Conservation (phyloP, 1,284 basidiomycete genomes). For the Leccinum ambiguum region DNA sequence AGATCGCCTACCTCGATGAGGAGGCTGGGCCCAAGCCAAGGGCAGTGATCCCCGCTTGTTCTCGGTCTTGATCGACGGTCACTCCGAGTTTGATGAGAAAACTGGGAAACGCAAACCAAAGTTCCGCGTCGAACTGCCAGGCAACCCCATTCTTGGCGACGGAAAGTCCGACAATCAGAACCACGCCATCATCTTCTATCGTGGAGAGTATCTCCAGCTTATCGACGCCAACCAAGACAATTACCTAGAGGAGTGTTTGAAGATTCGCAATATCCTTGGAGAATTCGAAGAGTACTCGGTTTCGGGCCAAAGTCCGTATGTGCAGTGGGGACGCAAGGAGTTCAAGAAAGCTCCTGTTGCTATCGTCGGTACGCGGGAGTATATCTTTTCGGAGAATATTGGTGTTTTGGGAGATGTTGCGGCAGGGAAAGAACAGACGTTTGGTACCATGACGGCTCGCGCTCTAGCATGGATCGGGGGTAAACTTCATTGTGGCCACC, state of each 20-base stretch:
- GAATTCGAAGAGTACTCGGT: constrained; percentile 97
- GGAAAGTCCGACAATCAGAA: constrained; percentile 99
- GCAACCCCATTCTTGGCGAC: constrained; percentile 99
- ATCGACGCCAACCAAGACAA: constrained; percentile 99
- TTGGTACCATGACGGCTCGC: constrained; percentile 95
- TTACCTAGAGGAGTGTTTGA: constrained; percentile 98
- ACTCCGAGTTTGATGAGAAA: constrained; percentile 91
- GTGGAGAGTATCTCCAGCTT: constrained; percentile 97
- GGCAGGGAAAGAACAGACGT: constrained; percentile 99
- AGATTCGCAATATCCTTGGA: constrained; percentile 96
- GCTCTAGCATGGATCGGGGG: constrained; percentile 97
- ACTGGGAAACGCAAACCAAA: constrained; percentile 94
- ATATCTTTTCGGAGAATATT: constrained; percentile 99
- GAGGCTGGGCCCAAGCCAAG: no score
- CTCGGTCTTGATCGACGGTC: constrained; percentile 95
- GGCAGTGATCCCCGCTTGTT: constrained; percentile 74
- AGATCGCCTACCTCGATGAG: no score
- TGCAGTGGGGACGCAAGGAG: constrained; percentile 90
- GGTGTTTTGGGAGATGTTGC: constrained; percentile 99
- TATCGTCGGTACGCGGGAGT: constrained; percentile 98
- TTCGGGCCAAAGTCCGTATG: constrained; percentile 94
- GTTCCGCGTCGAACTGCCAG: constrained; percentile 96
- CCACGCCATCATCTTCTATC: constrained; percentile 98
- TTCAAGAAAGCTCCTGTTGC: constrained; percentile 92
- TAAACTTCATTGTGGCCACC: constrained; percentile 98